Evolutionary conservation across 352 stramenopile genomes (phyloP).

Genomic region (Phytophthora capsici): DNA sequence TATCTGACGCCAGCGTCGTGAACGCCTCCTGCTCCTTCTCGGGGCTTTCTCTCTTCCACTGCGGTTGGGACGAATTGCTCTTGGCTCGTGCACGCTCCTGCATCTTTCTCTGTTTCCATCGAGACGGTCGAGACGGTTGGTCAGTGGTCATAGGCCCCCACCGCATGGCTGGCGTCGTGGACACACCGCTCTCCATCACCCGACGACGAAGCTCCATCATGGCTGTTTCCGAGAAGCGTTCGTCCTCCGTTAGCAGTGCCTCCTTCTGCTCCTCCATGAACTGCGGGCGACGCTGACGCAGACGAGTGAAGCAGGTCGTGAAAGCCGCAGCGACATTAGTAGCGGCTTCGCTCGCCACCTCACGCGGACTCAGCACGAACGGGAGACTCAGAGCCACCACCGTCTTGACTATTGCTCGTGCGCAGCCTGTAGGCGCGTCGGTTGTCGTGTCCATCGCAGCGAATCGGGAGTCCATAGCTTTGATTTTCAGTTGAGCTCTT

Average conservation of each 20-base stretch:
- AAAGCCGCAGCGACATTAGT: constrained; percentile 32
- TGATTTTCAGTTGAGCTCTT: constrained; percentile 23
- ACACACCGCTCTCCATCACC: constrained; percentile 56
- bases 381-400: constrained; percentile 36
- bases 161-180: constrained; percentile 3
- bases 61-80: constrained; percentile 15
- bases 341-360: constrained; percentile 44
- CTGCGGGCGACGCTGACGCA: constrained; percentile 50
- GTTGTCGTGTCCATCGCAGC: constrained; percentile 39
- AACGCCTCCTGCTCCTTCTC: constrained; percentile 32
- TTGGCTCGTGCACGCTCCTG: constrained; percentile 36
- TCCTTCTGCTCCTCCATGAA: constrained; percentile 80
- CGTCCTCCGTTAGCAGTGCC: constrained; percentile 63
- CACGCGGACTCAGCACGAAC: constrained; percentile 33
- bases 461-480: constrained; percentile 40
- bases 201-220: constrained; percentile 76
- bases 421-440: constrained; percentile 21
- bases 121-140: constrained; percentile 37
- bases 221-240: constrained; percentile 55
- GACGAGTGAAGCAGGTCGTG: constrained; percentile 55
- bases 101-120: constrained; percentile 52
- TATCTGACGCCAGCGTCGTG: constrained; percentile 50
- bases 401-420: constrained; percentile 30
- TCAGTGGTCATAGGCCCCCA: constrained; percentile 32
- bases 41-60: constrained; percentile 19